Evolutionary conservation across 345 rosid genomes (phyloP).

Genomic region (Syzygium grande): DNA sequence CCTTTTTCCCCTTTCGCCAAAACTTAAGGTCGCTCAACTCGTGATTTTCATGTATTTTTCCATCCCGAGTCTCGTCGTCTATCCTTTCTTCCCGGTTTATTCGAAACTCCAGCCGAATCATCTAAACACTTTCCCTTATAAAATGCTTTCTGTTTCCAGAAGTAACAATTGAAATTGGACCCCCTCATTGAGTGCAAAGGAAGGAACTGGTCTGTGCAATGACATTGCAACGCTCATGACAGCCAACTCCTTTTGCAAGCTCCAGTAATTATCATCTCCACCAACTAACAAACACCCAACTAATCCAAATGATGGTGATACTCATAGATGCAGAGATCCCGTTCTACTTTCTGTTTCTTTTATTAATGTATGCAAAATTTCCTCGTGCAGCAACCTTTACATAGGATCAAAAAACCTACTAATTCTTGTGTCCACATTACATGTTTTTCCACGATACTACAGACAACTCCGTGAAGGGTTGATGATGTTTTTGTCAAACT

Average conservation of each 20-base stretch:
- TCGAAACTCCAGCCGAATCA: not conserved
- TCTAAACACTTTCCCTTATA: not conserved
- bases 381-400: not conserved
- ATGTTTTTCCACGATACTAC: not conserved
- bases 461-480: not conserved
- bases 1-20: not conserved
- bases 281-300: not conserved
- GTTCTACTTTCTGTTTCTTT: not conserved
- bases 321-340: not conserved
- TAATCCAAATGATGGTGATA: not conserved
- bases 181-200: not conserved
- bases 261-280: not conserved
- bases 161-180: not conserved
- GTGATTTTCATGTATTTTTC: not conserved
- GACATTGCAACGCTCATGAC: not conserved
- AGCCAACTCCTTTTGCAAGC: not conserved
- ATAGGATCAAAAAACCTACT: not conserved
- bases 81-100: not conserved
- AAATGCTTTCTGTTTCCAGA: not conserved
- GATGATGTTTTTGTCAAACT: not conserved
- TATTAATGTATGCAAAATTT: not conserved
- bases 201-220: not conserved
- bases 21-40: not conserved
- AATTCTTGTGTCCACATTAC: not conserved
- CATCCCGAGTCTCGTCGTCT: not conserved